Conservation (phyloP, 768 basidiomycete species). For the Imleria badia region DNA sequence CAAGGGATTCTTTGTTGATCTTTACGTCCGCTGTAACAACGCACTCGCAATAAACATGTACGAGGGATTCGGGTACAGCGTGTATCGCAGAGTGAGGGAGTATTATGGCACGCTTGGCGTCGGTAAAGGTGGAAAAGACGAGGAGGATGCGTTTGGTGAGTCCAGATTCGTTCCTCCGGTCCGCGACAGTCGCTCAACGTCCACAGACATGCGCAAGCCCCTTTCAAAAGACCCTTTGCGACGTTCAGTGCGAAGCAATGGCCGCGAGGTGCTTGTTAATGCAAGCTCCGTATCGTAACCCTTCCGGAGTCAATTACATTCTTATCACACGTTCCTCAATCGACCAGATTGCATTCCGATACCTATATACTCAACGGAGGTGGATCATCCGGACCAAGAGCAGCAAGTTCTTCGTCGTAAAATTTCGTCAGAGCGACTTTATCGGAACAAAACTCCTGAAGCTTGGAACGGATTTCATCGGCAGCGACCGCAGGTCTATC, state of each 20-base stretch:
- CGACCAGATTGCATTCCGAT: slow-evolving; percentile 9
- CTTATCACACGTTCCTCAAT: slow-evolving; percentile 10
- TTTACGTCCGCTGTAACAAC: slow-evolving; percentile 92
- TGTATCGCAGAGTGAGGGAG: slow-evolving; percentile 86
- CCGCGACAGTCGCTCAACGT: neutral
- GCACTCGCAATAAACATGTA: slow-evolving; percentile 86
- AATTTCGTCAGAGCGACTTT: slow-evolving; percentile 53
- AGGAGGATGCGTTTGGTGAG: slow-evolving; percentile 91
- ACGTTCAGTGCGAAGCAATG: slow-evolving; percentile 69
- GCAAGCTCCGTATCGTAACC: slow-evolving; percentile 37
- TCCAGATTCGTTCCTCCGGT: slow-evolving; percentile 15
- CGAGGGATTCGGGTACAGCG: slow-evolving; percentile 89
- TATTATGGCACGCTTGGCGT: slow-evolving; percentile 81
- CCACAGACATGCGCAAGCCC: slow-evolving; percentile 71
- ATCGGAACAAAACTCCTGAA: slow-evolving; percentile 69
- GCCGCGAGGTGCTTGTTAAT: slow-evolving; percentile 67
- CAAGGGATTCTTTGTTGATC: slow-evolving; percentile 88
- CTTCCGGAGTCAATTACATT: neutral
- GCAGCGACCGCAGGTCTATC: slow-evolving; percentile 58
- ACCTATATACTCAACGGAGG: slow-evolving; percentile 45
- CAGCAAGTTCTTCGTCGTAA: slow-evolving; percentile 69
- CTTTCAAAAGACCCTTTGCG: slow-evolving; percentile 58
- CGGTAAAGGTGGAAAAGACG: slow-evolving; percentile 75
- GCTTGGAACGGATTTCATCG: slow-evolving; percentile 56
- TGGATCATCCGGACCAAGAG: slow-evolving; percentile 43